Conservation (phyloP, 2,329 filamentous ascomycete genomes). For the Clarireedia homoeocarpa region DNA sequence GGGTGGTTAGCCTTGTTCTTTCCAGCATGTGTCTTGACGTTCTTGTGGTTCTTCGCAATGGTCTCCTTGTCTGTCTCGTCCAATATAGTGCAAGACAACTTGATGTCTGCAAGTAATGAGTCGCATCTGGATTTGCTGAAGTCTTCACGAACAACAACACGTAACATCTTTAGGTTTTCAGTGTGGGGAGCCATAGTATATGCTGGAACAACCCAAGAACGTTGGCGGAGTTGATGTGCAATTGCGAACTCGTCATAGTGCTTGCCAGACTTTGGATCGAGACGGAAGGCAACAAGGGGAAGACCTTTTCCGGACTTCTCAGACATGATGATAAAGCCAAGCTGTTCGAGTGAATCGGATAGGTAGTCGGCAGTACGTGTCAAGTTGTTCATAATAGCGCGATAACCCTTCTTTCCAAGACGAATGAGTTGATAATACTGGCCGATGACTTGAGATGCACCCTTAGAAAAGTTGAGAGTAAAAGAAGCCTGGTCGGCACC, state of each 20-base stretch:
- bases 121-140: constrained; percentile 80
- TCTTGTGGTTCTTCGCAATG: constrained; percentile 62
- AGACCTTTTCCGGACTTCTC: constrained; percentile 69
- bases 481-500: constrained; percentile 93
- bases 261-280: constrained; percentile 48
- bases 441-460: constrained; percentile 87
- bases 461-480: constrained; percentile 95
- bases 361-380: constrained; percentile 88
- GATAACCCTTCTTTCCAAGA: constrained; percentile 86
- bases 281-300: constrained; percentile 82
- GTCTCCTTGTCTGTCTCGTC: constrained; percentile 66
- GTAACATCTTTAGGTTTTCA: constrained; percentile 77
- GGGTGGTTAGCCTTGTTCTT: constrained; percentile 42
- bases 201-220: constrained; percentile 89
- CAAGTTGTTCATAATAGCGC: constrained; percentile 88
- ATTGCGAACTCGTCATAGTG: constrained; percentile 69
- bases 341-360: constrained; percentile 58
- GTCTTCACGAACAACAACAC: constrained; percentile 87
- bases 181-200: constrained; percentile 83
- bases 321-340: constrained; percentile 86
- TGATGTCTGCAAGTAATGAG: constrained; percentile 68
- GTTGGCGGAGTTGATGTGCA: constrained; percentile 77
- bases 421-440: constrained; percentile 98
- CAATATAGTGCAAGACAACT: constrained; percentile 64
- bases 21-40: constrained; percentile 45